Conservation (phyloP, 2,329 filamentous ascomycete genomes). For the Paracoccidioides lutzii region DNA sequence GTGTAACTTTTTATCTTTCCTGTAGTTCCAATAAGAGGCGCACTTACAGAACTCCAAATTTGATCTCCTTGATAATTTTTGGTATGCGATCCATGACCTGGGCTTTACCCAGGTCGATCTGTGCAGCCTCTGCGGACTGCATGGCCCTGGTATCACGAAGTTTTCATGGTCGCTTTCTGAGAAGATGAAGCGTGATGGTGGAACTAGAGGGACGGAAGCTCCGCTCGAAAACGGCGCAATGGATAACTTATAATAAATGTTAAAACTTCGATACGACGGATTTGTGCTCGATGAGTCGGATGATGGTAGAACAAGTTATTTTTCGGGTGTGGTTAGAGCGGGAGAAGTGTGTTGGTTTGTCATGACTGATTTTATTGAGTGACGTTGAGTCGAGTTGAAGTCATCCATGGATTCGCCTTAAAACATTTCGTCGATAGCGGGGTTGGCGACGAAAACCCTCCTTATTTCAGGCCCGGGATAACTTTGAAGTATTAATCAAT, state of each 20-base stretch:
- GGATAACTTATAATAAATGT: background rate
- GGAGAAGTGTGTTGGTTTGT: background rate
- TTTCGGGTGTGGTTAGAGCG: background rate
- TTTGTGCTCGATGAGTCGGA: background rate
- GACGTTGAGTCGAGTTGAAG: background rate
- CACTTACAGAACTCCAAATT: slow-evolving; percentile 78
- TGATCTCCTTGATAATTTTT: slow-evolving; percentile 83
- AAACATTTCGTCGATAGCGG: background rate
- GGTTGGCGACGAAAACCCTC: slow-evolving; percentile 1
- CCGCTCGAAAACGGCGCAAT: background rate
- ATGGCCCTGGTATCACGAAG: slow-evolving; percentile 24
- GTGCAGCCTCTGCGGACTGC: slow-evolving; percentile 31
- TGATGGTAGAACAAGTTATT: background rate
- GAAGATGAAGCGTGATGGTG: background rate
- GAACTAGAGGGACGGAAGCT: background rate
- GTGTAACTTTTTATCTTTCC: background rate
- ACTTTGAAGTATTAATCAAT: background rate
- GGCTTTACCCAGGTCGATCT: slow-evolving; percentile 53
- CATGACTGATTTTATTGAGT: background rate
- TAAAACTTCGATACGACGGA: background rate
- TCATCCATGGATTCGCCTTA: background rate
- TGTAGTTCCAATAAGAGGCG: background rate
- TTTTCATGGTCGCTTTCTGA: slow-evolving; percentile 21
- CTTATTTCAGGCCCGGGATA: background rate
- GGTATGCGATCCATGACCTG: slow-evolving; percentile 81